A percentile compares a stretch with the other conserved stretches of the same genome.
phyloP scores from a whole-genome alignment of 768 basidiomycete genomes.

The Rubroboletus satanas region DNA sequence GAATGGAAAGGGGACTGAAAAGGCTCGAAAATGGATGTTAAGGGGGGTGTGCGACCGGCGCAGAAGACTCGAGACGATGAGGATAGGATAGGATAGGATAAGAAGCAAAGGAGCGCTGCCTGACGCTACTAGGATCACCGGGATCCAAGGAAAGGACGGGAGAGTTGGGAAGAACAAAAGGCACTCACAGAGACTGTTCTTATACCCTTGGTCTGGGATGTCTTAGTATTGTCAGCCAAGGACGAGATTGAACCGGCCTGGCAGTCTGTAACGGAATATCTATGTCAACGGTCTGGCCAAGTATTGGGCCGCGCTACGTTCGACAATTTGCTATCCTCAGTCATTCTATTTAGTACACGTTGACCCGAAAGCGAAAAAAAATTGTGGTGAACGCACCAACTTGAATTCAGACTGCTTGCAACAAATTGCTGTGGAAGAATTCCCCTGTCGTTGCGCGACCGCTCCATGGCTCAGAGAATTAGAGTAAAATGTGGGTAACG shows the following conservation, averaged over 20 bases:
- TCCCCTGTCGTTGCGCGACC: not conserved
- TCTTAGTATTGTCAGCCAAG: slow-evolving; percentile 19
- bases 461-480: not conserved
- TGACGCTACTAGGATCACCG: slow-evolving; percentile 43
- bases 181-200: slow-evolving; percentile 9
- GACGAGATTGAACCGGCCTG: slow-evolving; percentile 9
- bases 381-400: not conserved
- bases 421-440: not conserved
- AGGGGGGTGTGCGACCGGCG: slow-evolving; percentile 23
- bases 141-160: slow-evolving; percentile 44
- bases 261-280: slow-evolving; percentile 9
- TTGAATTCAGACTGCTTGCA: not conserved
- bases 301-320: not conserved
- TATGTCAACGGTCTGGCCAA: not conserved
- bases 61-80: slow-evolving; percentile 20
- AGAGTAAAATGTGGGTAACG: not conserved
- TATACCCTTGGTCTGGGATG: slow-evolving; percentile 18
- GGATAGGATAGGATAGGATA: slow-evolving; percentile 14
- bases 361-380: not conserved
- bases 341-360: not conserved
- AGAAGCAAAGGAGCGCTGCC: slow-evolving; percentile 14
- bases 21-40: slow-evolving; percentile 10
- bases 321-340: too few relatives aligned
- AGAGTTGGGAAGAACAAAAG: slow-evolving; percentile 33
- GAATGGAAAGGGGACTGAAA: slow-evolving; percentile 5